phyloP scores from a whole-genome alignment of 108 stramenopile species.

The Nannochloropsis gaditana region DNA sequence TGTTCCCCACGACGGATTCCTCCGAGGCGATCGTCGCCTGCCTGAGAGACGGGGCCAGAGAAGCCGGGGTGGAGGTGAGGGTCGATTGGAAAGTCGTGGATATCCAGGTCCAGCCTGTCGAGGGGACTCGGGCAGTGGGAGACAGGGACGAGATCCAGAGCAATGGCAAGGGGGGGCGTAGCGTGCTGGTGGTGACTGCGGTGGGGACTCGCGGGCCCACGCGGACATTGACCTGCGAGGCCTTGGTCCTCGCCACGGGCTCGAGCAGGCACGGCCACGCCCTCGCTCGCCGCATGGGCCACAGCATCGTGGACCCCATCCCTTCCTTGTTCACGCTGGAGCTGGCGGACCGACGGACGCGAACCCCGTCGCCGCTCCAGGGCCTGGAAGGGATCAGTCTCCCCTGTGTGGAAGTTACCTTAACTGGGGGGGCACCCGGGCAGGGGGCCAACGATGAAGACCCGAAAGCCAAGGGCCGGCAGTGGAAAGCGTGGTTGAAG shows the following conservation, averaged over 20 bases:
- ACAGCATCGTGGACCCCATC: conserved; percentile 65
- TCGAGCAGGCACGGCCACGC: conserved; percentile 71
- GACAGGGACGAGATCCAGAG: too few relatives aligned
- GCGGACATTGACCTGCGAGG: conserved; percentile 52
- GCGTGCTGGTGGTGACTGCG: background rate
- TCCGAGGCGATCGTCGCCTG: conserved; percentile 79
- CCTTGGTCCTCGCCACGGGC: conserved; percentile 84
- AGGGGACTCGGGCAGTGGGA: background rate
- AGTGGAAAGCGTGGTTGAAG: background rate
- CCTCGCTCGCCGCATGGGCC: conserved; percentile 70
- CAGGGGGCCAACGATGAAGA: background rate
- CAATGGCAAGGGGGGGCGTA: background rate
- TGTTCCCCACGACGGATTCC: conserved; percentile 82
- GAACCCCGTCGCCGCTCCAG: background rate
- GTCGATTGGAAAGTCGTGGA: background rate
- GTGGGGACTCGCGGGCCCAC: background rate
- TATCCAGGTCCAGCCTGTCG: background rate
- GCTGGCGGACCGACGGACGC: conserved; percentile 27
- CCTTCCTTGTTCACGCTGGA: conserved; percentile 85
- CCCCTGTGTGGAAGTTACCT: conserved; percentile 9
- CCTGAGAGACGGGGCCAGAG: conserved; percentile 59
- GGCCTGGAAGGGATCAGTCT: background rate
- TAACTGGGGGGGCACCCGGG: background rate
- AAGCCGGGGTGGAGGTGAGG: conserved; percentile 61
- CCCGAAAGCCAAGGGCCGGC: conserved; percentile 46